A percentile compares a stretch with the other conserved stretches of the same genome.
These are phyloP conservation scores for Camellia japonica DNA, from an alignment of 148 eudicot genomes.

Conservation along the genomic window DNA sequence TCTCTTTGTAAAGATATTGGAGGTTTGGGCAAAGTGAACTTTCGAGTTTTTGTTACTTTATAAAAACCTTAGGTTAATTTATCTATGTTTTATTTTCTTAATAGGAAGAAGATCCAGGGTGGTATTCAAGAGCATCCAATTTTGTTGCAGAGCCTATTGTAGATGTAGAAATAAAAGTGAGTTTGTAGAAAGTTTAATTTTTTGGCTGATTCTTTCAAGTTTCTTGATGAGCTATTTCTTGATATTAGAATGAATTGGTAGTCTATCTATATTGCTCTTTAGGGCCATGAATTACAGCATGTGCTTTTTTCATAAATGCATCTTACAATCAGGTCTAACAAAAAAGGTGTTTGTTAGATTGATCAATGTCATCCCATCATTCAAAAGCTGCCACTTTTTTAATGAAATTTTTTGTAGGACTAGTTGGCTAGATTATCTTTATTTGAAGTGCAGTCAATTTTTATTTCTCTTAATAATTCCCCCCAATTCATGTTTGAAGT, in stretches of 20 bases:
- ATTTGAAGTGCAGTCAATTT: background rate
- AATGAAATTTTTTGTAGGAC: background rate
- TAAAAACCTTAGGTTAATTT: background rate
- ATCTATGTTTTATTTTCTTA: background rate
- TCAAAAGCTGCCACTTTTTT: background rate
- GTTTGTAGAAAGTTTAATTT: constrained; percentile 20
- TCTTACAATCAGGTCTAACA: background rate
- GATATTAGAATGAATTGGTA: background rate
- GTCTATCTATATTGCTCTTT: background rate
- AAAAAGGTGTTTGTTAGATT: background rate
- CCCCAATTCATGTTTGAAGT: background rate
- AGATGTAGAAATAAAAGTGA: constrained; percentile 77
- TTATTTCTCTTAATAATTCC: too few relatives aligned
- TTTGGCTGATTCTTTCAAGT: background rate
- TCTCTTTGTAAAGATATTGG: constrained; percentile 92
- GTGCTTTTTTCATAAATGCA: background rate
- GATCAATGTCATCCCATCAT: background rate
- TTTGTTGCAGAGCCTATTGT: constrained; percentile 59
- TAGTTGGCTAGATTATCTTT: background rate
- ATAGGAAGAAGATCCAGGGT: constrained; percentile 97
- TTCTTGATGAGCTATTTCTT: background rate
- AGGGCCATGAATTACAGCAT: background rate
- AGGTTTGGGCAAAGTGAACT: constrained; percentile 45
- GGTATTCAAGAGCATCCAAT: constrained; percentile 85
- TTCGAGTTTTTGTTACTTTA: background rate